Conservation (phyloP, 176 grass and related monocot species). For the Musa acuminata region DNA sequence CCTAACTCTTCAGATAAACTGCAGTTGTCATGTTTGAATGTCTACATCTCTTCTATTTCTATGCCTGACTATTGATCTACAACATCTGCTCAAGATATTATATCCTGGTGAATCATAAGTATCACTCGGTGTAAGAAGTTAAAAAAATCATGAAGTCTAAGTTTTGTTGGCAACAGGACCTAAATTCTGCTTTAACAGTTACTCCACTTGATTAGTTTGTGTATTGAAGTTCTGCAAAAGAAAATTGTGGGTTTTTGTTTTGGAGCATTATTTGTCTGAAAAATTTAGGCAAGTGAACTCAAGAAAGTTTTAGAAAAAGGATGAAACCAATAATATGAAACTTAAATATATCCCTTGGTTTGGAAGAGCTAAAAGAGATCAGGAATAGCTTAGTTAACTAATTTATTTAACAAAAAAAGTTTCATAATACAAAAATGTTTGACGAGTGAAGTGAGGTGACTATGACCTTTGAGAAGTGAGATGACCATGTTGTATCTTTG, state of each 20-base stretch:
- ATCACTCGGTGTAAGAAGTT: not conserved
- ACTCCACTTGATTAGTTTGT: not conserved
- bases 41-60: not conserved
- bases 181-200: not conserved
- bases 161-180: not conserved
- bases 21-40: not conserved
- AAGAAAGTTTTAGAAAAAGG: not conserved
- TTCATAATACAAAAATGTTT: no score
- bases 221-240: not conserved
- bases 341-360: not conserved
- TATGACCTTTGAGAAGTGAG: no score
- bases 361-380: not conserved
- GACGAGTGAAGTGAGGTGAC: no score
- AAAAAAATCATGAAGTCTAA: not conserved
- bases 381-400: not conserved
- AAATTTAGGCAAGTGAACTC: not conserved
- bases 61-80: not conserved
- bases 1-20: not conserved
- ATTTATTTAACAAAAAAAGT: not conserved
- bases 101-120: not conserved
- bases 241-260: not conserved
- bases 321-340: not conserved
- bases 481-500: no score
- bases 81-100: not conserved
- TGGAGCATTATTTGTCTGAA: not conserved